Conservation (phyloP, 2,329 filamentous ascomycete genomes). For the Gnomoniopsis smithogilvyi region DNA sequence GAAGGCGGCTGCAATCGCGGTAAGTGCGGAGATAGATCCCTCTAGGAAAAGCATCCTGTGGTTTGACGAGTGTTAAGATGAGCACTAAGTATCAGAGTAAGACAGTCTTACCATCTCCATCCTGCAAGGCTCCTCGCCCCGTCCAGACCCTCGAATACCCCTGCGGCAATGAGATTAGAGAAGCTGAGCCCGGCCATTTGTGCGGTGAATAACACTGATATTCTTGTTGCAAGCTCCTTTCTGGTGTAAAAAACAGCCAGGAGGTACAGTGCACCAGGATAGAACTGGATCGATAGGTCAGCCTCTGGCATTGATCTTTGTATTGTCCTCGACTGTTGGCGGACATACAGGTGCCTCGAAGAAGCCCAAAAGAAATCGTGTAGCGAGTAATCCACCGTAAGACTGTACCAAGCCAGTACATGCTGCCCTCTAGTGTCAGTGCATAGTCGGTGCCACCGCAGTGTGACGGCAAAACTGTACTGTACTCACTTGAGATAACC, state of each 20-base stretch:
- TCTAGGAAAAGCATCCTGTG: conserved; percentile 24
- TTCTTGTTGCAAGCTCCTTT: conserved; percentile 61
- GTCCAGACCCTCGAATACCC: conserved; percentile 58
- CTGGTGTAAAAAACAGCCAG: conserved; percentile 62
- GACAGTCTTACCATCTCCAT: conserved; percentile 40
- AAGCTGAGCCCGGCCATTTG: conserved; percentile 67
- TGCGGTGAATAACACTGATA: conserved; percentile 56
- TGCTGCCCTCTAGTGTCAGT: background rate
- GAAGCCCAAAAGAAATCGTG: conserved; percentile 39
- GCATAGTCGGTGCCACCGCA: too few species aligned
- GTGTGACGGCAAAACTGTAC: too few species aligned
- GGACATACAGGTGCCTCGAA: conserved; percentile 33
- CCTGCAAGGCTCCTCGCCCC: conserved; percentile 31
- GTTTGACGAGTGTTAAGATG: background rate
- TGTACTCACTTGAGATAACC: conserved; percentile 30
- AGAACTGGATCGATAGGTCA: conserved; percentile 19
- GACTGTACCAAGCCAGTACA: conserved; percentile 38
- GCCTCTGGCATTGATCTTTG: background rate
- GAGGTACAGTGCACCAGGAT: conserved; percentile 45
- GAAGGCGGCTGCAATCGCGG: conserved; percentile 25
- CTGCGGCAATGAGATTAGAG: conserved; percentile 60
- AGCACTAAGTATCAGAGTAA: too few species aligned
- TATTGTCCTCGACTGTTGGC: background rate
- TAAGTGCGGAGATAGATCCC: conserved; percentile 25
- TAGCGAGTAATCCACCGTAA: conserved; percentile 38